Evolutionary conservation across 768 basidiomycete species (phyloP).

Genomic region (Phanerodontia chrysosporium): DNA sequence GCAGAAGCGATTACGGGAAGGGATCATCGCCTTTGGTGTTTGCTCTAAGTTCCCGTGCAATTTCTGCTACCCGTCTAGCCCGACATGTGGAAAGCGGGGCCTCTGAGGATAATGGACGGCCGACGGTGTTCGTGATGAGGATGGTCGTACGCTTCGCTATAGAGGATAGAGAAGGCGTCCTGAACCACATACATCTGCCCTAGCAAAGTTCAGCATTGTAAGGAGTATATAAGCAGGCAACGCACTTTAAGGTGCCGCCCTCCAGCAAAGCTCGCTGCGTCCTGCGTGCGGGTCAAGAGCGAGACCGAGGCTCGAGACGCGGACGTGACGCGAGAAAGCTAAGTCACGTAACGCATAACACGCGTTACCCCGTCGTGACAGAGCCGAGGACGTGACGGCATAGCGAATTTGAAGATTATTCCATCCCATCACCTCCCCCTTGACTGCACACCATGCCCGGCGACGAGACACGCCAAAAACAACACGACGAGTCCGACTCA

Average conservation of each 20-base stretch:
- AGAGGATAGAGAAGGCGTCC: neutral
- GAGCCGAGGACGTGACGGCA: neutral
- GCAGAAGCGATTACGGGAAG: neutral
- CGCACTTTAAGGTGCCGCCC: neutral
- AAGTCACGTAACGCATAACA: neutral
- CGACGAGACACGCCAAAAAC: conserved; percentile 65
- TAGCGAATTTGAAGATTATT: neutral
- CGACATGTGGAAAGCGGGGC: neutral
- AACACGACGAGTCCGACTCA: conserved; percentile 58
- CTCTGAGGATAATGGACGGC: neutral
- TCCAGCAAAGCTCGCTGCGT: neutral
- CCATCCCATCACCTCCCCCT: neutral
- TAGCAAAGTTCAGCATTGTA: neutral
- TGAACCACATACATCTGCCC: conserved; percentile 6
- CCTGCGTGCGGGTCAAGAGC: too few species aligned
- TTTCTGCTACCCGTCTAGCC: neutral
- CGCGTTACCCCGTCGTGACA: neutral
- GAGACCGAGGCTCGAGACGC: too few species aligned
- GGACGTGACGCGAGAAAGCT: neutral
- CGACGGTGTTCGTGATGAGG: neutral
- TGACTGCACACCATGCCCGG: conserved; percentile 47
- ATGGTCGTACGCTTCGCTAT: neutral
- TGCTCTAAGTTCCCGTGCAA: neutral
- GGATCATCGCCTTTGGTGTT: neutral
- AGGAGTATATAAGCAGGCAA: neutral